Evolutionary conservation across 1,284 basidiomycete species (phyloP).

Genomic region (Ceratobasidium sp.): DNA sequence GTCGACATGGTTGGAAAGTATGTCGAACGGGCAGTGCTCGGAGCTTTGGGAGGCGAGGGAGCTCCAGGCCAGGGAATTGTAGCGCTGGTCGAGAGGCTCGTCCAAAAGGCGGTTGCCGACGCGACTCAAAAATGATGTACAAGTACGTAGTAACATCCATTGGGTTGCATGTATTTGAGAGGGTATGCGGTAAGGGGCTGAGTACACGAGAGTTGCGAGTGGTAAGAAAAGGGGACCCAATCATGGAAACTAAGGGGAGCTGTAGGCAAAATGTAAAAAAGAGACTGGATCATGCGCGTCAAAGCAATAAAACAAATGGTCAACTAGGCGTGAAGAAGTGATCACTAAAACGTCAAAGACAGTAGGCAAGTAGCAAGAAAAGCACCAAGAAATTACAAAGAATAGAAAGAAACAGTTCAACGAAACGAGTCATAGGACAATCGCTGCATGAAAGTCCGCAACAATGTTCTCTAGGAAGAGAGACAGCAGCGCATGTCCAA

Average conservation of each 20-base stretch:
- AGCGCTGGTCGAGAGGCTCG: conserved; percentile 71
- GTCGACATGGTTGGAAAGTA: conserved; percentile 93
- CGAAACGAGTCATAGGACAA: background rate
- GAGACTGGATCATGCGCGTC: conserved; percentile 4
- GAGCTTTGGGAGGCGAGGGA: conserved; percentile 67
- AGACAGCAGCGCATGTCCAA: background rate
- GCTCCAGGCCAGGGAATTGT: conserved; percentile 69
- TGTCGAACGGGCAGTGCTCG: conserved; percentile 79
- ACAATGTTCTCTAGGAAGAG: background rate
- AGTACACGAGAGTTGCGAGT: conserved; percentile 3
- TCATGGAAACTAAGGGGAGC: background rate
- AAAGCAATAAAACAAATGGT: conserved; percentile 20
- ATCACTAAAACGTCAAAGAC: background rate
- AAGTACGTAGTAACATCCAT: conserved; percentile 23
- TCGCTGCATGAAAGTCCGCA: background rate
- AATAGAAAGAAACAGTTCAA: background rate
- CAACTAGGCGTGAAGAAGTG: background rate
- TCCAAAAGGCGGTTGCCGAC: conserved; percentile 58
- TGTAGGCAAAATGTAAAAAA: background rate
- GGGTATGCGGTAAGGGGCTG: conserved; percentile 20
- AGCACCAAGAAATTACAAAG: background rate
- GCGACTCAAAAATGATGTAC: conserved; percentile 9
- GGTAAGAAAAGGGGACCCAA: background rate
- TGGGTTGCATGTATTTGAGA: conserved; percentile 17
- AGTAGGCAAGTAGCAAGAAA: too few species aligned